These are phyloP conservation scores for Codiaeum variegatum DNA, from an alignment of 441 rosid genomes.

Conservation along the genomic window DNA sequence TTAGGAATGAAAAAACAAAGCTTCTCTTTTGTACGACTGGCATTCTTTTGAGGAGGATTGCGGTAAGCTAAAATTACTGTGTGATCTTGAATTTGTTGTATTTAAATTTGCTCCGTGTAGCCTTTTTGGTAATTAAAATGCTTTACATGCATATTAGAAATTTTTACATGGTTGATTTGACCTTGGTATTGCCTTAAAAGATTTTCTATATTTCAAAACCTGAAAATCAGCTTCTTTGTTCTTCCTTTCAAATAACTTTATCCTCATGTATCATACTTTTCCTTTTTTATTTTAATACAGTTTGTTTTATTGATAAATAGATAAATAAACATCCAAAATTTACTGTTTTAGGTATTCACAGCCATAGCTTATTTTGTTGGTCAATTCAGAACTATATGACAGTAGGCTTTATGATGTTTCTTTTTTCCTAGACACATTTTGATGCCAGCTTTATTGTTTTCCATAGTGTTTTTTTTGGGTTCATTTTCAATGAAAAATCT, in stretches of 20 bases:
- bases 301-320: not conserved
- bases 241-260: not conserved
- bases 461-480: too few species aligned
- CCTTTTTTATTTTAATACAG: not conserved
- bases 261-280: not conserved
- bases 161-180: not conserved
- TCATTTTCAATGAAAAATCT: not conserved
- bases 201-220: not conserved
- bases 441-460: not conserved
- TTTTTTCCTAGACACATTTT: not conserved
- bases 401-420: not conserved
- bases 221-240: not conserved
- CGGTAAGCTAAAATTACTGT: constrained; percentile 40
- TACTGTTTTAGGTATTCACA: not conserved
- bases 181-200: not conserved
- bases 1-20: constrained; percentile 86
- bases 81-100: not conserved
- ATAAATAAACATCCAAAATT: not conserved
- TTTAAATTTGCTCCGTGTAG: not conserved
- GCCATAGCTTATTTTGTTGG: not conserved
- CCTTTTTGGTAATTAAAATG: not conserved
- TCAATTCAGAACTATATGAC: not conserved
- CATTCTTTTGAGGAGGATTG: constrained; percentile 82
- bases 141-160: not conserved
- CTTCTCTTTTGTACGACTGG: constrained; percentile 96